These are phyloP conservation scores for Suhomyces chickasaworum DNA, from an alignment of 1,139 yeast species.

Conservation along the genomic window DNA sequence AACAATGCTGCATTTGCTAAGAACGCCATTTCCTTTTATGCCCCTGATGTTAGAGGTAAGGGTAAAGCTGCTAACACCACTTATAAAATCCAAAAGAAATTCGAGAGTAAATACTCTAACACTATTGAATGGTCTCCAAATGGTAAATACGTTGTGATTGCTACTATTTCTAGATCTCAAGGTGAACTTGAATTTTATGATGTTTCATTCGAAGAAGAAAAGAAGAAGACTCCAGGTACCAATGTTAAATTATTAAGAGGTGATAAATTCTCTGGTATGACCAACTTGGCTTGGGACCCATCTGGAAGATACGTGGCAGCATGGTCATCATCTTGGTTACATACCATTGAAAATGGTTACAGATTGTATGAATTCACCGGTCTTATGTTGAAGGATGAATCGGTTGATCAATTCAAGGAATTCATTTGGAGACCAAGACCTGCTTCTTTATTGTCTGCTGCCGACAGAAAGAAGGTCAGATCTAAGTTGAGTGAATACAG, in stretches of 20 bases:
- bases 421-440: constrained; percentile 99
- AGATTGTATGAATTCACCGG: constrained; percentile 87
- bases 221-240: constrained; percentile 51
- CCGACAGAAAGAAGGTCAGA: constrained; percentile 85
- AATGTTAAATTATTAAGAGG: constrained; percentile 65
- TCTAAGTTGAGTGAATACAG: constrained; percentile 87
- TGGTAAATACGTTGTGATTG: constrained; percentile 85
- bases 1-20: constrained; percentile 71
- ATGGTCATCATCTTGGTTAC: constrained; percentile 87
- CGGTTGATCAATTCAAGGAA: constrained; percentile 80
- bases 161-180: constrained; percentile 62
- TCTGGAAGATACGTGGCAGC: constrained; percentile 89
- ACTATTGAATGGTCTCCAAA: constrained; percentile 87
- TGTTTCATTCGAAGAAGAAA: constrained; percentile 61
- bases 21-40: constrained; percentile 78
- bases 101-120: constrained; percentile 69
- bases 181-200: constrained; percentile 88
- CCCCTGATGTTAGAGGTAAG: constrained; percentile 56
- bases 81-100: constrained; percentile 44
- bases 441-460: constrained; percentile 67
- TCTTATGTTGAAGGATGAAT: constrained; percentile 69
- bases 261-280: constrained; percentile 74
- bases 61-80: constrained; percentile 30
- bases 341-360: constrained; percentile 87
- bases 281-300: constrained; percentile 92